Base-by-base conservation (phyloP, 2,329 filamentous ascomycete genomes). In the Seiridium unicorne region DNA sequence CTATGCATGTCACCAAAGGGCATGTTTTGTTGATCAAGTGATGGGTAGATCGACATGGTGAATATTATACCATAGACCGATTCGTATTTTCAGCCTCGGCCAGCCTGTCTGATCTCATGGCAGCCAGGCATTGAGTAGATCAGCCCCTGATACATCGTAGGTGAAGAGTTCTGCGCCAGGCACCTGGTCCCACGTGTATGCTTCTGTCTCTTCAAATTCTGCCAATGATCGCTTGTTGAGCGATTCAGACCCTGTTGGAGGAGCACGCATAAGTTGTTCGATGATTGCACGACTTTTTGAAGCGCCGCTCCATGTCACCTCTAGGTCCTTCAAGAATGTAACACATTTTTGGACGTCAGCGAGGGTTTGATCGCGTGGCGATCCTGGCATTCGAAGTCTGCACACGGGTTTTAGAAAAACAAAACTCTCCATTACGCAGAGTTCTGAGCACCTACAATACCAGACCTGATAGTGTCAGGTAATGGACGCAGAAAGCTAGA, bases 61-160 rank as follows among this genome's bases (percentile, higher is more conserved):
- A 10, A 10, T 44, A 26, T 26, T 26, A 26, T 26, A 26, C 18
- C 18, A 26, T 26, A 26, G 18, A 26, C 18, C 18, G 18, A 26
- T 26, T 26, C 18, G 18, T 26, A 26, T 26, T 26, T 26, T 26
- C 18, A 26, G 18, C 18, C 18, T 26, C 18, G 18, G 18, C 18
- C 18, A 26, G 18, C 18, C 18, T 2, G 10, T 55, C 34, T 38
- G 36, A 2, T 1, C 8, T 11, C 26, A 55, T 4, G 38, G 10
- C n/a, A 55, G 18, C 55, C 55, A 58, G 13, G 55, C 55, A 58
- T 58, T 58, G 9, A 58, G 44, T 32, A 58, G 34, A 18, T 58
- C 44, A 26, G 44, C 35, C 35, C 44, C 46, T 1, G 44, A 10
- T 26, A 35, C 8, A 34, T 51, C 55, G 7, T 40, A 49, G 35